Evolutionary conservation across 208 protist genomes (phyloP), one percentile per base, ranked within the genome.

Genomic region (Acanthamoeba lugdunensis): DNA sequence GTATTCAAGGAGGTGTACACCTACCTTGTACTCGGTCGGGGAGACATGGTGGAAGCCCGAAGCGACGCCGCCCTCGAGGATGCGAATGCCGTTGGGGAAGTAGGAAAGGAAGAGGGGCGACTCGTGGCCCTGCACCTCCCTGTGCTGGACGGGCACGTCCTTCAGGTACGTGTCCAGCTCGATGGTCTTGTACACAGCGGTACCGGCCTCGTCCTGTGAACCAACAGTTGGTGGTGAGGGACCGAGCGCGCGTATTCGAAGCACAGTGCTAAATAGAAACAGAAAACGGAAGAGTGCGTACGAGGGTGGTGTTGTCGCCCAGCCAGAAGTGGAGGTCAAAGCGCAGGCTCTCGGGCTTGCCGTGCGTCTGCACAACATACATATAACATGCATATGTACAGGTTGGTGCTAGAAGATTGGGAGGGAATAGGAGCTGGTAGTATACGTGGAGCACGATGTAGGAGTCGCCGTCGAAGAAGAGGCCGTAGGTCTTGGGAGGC

Each of bases 141-240:
- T 82, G 87, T 97, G 87, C 94, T 98, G 96, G 28, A 96, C 52
- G 73, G 97, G 96, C 11, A 33, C 95, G 77, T 96, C 97, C 25
- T 95, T 95, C 1, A 97, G 82, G 56, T 84, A 90, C 69, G 97
- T 96, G 90, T 98, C 97, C 23, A 98, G 93, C 93, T 98, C 97
- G 18, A 98, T 96, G 7, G 97, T 97, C 92, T 87, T 93, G 90
- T 93, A 93, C 54, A 69, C 90, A 8, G 90, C 90, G 4, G 75
- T 85, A 28, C 90, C 90, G 16, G 90, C 90, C 41, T 93, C 90
- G 90, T 93, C 90, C 90, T 93, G 28, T n/a, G 33, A 56, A 56
- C 0, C 13, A 18, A 8, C 2, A 4, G 4, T 54, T 54, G 50
- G 50, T 54, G 52, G 52, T 45, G 41, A 45, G 41, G 41, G 41